Base-by-base conservation (phyloP, 2,329 filamentous ascomycete genomes). In the Penicillium fuscoglaucum region DNA sequence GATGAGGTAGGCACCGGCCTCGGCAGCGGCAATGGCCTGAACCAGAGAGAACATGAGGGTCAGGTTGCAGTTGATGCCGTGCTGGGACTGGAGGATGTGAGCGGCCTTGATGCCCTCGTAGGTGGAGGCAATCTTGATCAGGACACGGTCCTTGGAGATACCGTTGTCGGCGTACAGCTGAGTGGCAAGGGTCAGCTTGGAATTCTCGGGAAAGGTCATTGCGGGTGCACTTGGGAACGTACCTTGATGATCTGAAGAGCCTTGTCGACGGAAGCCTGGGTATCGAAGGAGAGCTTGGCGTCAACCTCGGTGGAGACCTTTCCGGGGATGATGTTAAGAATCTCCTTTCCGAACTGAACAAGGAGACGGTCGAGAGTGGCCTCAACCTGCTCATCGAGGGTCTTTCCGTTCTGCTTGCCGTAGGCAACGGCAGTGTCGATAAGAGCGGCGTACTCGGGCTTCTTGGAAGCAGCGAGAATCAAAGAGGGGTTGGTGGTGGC, bases 71-170 rank as follows among this genome's bases (percentile, higher is more conserved):
- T 99, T 99, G 83, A 99, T 88, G 74, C 88, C 90, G 83, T 98
- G 89, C 83, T 99, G 88, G 73, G 87, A 90, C 86, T 98, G 93
- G 64, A 99, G 90, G 77, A 96, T 93, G 84, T 96, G 89, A 67
- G 95, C 93, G 66, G 95, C 95, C 87, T 99, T 92, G 86, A 99
- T 98, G 77, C 95, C 95, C 84, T 99, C 95, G 91, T 92, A 99
- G 79, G 95, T 99, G 61, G 95, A 96, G 75, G 95, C 95, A 69
- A 99, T 87, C 90, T 99, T 99, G 87, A 99, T 99, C 70, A 99
- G 86, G 74, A 99, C 78, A 65, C 95, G 93, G 73, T 93, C 91
- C 87, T 97, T 97, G 80, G 85, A 82, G 78, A 99, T 91, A 67
- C 95, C 95, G 73, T 90, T 82, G 76, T 90, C 85, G 81, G 96